Evolutionary conservation across 75 land plant genomes (phyloP).

Genomic region (Picea glauca): DNA sequence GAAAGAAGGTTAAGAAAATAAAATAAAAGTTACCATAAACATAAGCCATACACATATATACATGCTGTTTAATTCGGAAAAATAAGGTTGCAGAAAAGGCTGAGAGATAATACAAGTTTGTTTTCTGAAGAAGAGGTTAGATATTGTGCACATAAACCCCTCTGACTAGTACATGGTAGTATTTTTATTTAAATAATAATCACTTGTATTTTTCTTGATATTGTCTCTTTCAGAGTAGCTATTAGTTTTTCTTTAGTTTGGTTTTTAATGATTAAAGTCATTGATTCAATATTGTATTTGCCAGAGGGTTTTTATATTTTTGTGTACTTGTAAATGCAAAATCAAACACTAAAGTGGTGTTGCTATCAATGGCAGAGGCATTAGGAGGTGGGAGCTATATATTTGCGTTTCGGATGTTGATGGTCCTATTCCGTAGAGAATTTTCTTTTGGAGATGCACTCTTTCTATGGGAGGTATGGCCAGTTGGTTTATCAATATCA

Average conservation of each 20-base stretch:
- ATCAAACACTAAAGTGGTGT: background rate
- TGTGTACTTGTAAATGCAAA: background rate
- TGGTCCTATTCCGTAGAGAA: constrained; percentile 91
- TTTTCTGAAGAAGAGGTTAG: background rate
- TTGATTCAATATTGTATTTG: background rate
- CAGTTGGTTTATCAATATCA: background rate
- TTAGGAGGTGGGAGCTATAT: constrained; percentile 83
- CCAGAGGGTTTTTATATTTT: background rate
- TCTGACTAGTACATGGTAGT: background rate
- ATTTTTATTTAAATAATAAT: background rate
- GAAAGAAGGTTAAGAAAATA: no score
- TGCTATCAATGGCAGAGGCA: constrained; percentile 24
- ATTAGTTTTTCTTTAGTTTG: background rate
- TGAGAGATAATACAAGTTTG: background rate
- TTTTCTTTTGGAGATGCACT: constrained; percentile 88
- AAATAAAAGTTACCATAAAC: no score
- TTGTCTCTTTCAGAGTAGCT: background rate
- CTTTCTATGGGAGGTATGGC: constrained; percentile 81
- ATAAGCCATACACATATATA: no score
- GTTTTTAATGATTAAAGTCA: background rate
- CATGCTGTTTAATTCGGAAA: no score
- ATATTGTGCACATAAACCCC: background rate
- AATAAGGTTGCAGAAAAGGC: background rate
- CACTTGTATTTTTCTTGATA: background rate
- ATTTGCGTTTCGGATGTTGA: constrained; percentile 93